Percentiles rank a stretch among this genome's conserved stretches.
phyloP scores from a whole-genome alignment of 1,284 basidiomycete genomes.

The Boletus holoroseus region DNA sequence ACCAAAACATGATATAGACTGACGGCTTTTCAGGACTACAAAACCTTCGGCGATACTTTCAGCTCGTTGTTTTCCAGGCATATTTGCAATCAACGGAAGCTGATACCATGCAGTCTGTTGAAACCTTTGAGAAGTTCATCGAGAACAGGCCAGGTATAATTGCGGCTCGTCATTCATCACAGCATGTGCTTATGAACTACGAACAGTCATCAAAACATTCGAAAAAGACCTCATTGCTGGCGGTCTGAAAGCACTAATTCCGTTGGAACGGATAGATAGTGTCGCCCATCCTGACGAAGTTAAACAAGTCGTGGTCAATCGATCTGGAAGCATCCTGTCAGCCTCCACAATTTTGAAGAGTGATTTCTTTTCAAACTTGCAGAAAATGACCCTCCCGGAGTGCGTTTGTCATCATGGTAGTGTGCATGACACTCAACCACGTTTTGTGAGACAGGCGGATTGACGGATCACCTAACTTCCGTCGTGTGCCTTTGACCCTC shows the following conservation, averaged over 20 bases:
- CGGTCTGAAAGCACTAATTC: slow-evolving; percentile 76
- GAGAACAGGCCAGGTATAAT: slow-evolving; percentile 69
- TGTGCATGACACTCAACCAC: slow-evolving; percentile 1
- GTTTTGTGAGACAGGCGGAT: slow-evolving; percentile 57
- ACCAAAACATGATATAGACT: background rate
- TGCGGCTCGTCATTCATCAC: background rate
- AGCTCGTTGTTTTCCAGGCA: slow-evolving; percentile 90
- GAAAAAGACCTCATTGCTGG: slow-evolving; percentile 86
- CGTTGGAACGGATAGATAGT: slow-evolving; percentile 76
- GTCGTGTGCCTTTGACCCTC: slow-evolving; percentile 67
- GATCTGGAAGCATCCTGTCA: slow-evolving; percentile 84
- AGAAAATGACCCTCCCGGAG: slow-evolving; percentile 94
- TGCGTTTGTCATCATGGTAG: slow-evolving; percentile 37
- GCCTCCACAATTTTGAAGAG: slow-evolving; percentile 95
- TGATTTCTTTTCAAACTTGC: slow-evolving; percentile 92
- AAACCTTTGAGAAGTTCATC: slow-evolving; percentile 77
- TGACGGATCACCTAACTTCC: slow-evolving; percentile 90
- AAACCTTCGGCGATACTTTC: slow-evolving; percentile 83
- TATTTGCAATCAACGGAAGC: slow-evolving; percentile 85
- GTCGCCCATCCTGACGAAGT: slow-evolving; percentile 88
- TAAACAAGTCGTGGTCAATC: slow-evolving; percentile 75
- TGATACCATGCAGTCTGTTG: slow-evolving; percentile 73
- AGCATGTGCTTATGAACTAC: background rate
- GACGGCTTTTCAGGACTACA: slow-evolving; percentile 55
- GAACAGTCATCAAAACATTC: slow-evolving; percentile 87